phyloP scores from a whole-genome alignment of 148 eudicot species.

The Gaultheria prostrata region DNA sequence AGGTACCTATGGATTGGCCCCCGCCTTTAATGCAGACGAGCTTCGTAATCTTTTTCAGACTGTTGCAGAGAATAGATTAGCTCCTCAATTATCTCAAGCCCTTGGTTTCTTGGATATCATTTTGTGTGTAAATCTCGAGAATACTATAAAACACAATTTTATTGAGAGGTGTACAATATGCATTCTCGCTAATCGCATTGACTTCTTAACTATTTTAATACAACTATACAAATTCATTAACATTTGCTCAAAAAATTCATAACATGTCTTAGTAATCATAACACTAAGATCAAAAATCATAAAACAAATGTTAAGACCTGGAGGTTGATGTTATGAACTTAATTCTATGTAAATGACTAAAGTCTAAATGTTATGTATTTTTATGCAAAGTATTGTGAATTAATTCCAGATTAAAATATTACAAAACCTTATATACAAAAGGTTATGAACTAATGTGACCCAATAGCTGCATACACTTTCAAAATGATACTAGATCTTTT shows the following conservation, averaged over 20 bases:
- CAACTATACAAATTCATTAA: too few species aligned
- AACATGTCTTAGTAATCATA: background rate
- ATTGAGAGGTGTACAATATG: too few species aligned
- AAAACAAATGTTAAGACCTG: background rate
- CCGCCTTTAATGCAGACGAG: constrained; percentile 25
- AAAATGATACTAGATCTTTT: too few species aligned
- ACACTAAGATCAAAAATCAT: background rate
- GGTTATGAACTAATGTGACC: too few species aligned
- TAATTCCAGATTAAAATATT: too few species aligned
- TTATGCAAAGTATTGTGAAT: background rate
- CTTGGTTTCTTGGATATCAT: constrained; percentile 15
- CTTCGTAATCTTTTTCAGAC: constrained; percentile 11
- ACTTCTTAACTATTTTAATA: too few species aligned
- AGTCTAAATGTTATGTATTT: background rate
- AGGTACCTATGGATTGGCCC: constrained; percentile 26
- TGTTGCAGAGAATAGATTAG: constrained; percentile 15
- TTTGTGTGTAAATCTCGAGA: background rate
- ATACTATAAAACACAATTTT: too few species aligned
- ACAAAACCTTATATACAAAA: too few species aligned
- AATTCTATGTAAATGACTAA: too few species aligned
- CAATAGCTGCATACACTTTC: too few species aligned
- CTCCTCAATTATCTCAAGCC: constrained; percentile 18
- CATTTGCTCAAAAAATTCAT: background rate
- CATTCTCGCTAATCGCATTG: too few species aligned
- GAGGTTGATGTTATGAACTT: background rate